Evolutionary conservation across 305 asterid genomes (phyloP).

Genomic region (Solanum chacoense): DNA sequence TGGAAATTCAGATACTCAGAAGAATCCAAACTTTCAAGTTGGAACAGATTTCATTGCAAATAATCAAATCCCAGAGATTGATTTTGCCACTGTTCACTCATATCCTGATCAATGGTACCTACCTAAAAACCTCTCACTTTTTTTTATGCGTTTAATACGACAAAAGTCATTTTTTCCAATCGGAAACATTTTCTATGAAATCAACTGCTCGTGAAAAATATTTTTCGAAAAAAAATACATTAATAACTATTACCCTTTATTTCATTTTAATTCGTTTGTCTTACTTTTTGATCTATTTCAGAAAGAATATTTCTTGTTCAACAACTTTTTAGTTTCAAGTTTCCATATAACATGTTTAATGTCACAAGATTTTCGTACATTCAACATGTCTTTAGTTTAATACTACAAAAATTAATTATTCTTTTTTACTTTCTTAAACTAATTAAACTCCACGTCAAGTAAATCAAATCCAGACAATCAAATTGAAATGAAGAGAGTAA

Average conservation of each 20-base stretch:
- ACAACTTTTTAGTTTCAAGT: neutral
- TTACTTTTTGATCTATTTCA: neutral
- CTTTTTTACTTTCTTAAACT: too few species aligned
- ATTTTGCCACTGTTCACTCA: conserved; percentile 53
- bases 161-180: neutral
- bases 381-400: neutral
- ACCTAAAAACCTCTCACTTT: neutral
- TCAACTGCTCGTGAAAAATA: neutral
- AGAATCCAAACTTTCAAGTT: conserved; percentile 25
- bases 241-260: neutral
- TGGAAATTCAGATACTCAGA: conserved; percentile 25
- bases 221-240: neutral
- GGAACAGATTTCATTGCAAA: conserved; percentile 58
- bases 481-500: neutral
- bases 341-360: neutral
- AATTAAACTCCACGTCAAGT: neutral
- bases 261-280: neutral
- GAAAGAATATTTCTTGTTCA: neutral
- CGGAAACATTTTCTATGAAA: neutral
- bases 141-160: neutral
- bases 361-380: too few species aligned
- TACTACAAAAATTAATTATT: neutral
- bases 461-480: too few species aligned
- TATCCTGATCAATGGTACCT: conserved; percentile 56
- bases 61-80: conserved; percentile 41